phyloP scores from a whole-genome alignment of 2,329 filamentous ascomycete genomes.

The Aspergillus quadrilineatus region DNA sequence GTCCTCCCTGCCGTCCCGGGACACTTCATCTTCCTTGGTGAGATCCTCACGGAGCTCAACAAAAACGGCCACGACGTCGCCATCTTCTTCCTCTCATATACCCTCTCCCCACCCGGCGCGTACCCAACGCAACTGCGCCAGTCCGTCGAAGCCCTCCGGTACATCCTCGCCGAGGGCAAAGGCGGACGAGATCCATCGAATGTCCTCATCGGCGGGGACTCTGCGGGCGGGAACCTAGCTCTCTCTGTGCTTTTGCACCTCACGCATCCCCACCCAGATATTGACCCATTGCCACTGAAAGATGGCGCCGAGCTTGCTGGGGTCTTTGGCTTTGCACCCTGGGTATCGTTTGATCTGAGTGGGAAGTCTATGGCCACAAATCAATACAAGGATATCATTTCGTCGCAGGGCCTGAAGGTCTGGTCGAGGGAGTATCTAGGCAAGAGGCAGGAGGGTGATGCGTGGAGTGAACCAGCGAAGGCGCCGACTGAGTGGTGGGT shows the following conservation, averaged over 20 bases:
- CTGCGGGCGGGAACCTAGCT: slow-evolving; percentile 42
- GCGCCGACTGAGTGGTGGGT: slow-evolving; percentile 56
- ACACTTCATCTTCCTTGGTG: slow-evolving; percentile 45
- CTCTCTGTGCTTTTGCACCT: slow-evolving; percentile 35
- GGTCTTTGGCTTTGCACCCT: slow-evolving; percentile 56
- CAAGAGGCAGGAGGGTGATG: slow-evolving; percentile 34
- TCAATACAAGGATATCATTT: slow-evolving; percentile 5
- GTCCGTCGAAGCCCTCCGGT: slow-evolving; percentile 38
- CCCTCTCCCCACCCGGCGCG: slow-evolving; percentile 44
- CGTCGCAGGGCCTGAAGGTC: slow-evolving; percentile 23
- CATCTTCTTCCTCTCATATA: slow-evolving; percentile 55
- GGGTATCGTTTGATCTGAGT: slow-evolving; percentile 37
- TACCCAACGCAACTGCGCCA: slow-evolving; percentile 44
- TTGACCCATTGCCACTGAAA: slow-evolving; percentile 37
- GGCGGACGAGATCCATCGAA: slow-evolving; percentile 31
- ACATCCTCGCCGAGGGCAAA: slow-evolving; percentile 34
- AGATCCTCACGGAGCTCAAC: slow-evolving; percentile 32
- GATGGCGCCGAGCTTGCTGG: slow-evolving; percentile 43
- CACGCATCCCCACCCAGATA: slow-evolving; percentile 55
- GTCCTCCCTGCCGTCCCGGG: slow-evolving; percentile 22
- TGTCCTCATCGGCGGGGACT: slow-evolving; percentile 42
- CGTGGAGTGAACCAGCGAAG: slow-evolving; percentile 52
- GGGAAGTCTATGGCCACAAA: slow-evolving; percentile 10
- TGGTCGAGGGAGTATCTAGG: slow-evolving; percentile 51
- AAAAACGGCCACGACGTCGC: slow-evolving; percentile 40